Evolutionary conservation across 148 eudicot genomes (phyloP).

Genomic region (Polygonum maritimum): DNA sequence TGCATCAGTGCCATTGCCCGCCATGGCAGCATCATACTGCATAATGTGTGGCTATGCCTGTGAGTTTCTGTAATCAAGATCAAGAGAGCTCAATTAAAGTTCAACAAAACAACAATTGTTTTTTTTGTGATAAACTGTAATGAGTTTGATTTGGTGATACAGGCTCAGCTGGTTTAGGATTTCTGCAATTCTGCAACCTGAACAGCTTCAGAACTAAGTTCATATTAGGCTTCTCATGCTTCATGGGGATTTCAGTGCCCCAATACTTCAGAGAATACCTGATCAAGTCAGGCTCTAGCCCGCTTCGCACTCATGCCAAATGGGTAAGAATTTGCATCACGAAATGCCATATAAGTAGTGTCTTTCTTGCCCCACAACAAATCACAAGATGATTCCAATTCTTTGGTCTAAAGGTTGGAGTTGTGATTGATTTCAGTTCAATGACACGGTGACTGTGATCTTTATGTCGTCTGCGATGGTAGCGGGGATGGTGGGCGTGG

Average conservation of each 20-base stretch:
- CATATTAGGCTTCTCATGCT: conserved; percentile 60
- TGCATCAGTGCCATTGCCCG: conserved; percentile 69
- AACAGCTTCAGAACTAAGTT: conserved; percentile 73
- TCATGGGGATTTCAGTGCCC: conserved; percentile 61
- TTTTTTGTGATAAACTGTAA: conserved; percentile 4
- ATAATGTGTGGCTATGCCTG: conserved; percentile 59
- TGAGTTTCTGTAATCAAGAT: conserved; percentile 22
- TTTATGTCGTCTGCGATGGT: conserved; percentile 45
- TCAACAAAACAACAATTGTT: not conserved
- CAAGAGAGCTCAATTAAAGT: not conserved
- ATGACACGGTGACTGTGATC: conserved; percentile 37
- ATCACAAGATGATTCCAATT: not conserved
- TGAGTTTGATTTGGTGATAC: conserved; percentile 15
- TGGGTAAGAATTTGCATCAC: conserved; percentile 35
- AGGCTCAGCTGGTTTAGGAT: conserved; percentile 76
- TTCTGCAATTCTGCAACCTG: conserved; percentile 80
- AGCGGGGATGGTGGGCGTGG: conserved; percentile 17
- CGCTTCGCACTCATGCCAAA: conserved; percentile 36
- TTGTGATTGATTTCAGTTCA: conserved; percentile 34
- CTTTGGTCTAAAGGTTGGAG: not conserved
- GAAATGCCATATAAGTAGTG: not conserved
- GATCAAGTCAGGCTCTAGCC: conserved; percentile 18
- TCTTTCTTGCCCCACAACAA: not conserved
- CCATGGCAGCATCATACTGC: conserved; percentile 65
- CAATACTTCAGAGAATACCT: conserved; percentile 51